Evolutionary conservation across 352 stramenopile species (phyloP).

Genomic region (Pythium grandisporangium): DNA sequence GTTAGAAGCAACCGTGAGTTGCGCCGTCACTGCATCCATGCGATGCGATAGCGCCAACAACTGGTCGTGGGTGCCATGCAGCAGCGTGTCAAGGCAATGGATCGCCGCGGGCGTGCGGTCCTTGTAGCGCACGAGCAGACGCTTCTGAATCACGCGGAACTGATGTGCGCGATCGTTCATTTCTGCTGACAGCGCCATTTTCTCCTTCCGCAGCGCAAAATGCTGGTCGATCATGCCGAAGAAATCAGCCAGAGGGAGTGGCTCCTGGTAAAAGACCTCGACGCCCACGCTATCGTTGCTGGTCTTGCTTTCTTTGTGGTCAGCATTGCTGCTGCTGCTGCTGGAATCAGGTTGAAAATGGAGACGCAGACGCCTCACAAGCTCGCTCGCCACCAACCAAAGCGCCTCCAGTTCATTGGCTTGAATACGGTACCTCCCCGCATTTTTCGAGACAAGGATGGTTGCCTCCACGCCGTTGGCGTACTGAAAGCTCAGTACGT

Average conservation of each 20-base stretch:
- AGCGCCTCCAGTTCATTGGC: constrained; percentile 73
- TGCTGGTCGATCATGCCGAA: constrained; percentile 85
- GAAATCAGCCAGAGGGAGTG: constrained; percentile 78
- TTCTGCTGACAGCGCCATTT: constrained; percentile 44
- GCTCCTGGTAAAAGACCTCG: constrained; percentile 76
- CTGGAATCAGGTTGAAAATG: no score
- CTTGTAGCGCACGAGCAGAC: constrained; percentile 85
- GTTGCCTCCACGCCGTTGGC: constrained; percentile 79
- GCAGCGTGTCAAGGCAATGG: constrained; percentile 74
- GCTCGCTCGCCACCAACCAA: constrained; percentile 71
- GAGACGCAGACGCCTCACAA: constrained; percentile 49
- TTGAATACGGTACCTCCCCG: constrained; percentile 82
- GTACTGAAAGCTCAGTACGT: constrained; percentile 86
- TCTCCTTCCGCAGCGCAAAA: constrained; percentile 60
- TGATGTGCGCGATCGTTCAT: constrained; percentile 84
- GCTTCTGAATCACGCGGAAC: constrained; percentile 87
- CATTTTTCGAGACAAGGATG: constrained; percentile 88
- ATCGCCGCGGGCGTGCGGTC: constrained; percentile 77
- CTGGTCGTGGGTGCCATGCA: constrained; percentile 82
- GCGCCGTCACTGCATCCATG: constrained; percentile 51
- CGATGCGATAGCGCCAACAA: constrained; percentile 60
- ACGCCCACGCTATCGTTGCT: constrained; percentile 10
- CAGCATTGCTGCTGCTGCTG: constrained; percentile 10
- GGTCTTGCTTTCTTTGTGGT: constrained; percentile 15
- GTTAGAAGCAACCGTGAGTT: constrained; percentile 45